phyloP scores from a whole-genome alignment of 495 filamentous ascomycete genomes.

The Penicillium odoratum region DNA sequence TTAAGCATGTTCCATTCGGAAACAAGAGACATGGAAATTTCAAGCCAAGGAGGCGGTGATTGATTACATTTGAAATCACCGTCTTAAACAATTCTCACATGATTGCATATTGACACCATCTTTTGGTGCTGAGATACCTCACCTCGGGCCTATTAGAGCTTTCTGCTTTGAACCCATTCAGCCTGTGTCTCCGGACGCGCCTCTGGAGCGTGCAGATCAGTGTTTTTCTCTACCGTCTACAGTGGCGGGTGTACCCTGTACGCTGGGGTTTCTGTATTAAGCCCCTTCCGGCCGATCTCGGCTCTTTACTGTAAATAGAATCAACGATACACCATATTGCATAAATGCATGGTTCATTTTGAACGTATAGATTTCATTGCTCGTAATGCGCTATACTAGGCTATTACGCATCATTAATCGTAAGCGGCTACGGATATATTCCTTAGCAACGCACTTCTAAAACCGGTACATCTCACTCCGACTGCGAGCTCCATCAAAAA shows the following conservation, averaged over 20 bases:
- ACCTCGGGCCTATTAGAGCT: background rate
- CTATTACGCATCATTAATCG: conserved; percentile 11
- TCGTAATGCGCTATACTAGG: background rate
- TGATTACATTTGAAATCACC: background rate
- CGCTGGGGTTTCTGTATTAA: background rate
- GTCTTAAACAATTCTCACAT: background rate
- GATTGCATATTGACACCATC: background rate
- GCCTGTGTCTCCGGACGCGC: background rate
- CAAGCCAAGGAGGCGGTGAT: conserved; percentile 41
- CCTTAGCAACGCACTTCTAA: conserved; percentile 19
- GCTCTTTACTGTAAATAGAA: background rate
- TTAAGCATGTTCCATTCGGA: conserved; percentile 23
- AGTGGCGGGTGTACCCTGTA: background rate
- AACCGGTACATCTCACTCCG: conserved; percentile 64
- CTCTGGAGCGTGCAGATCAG: background rate
- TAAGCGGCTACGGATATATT: background rate
- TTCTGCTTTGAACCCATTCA: background rate
- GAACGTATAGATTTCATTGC: conserved; percentile 1
- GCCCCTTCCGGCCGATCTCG: background rate
- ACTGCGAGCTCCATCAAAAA: conserved; percentile 88
- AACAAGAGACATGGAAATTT: conserved; percentile 38
- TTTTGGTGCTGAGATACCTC: background rate
- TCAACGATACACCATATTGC: background rate
- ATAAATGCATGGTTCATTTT: background rate
- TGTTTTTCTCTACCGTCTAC: background rate